These are phyloP conservation scores for Dactylellina sp. DNA, from an alignment of 2,329 filamentous ascomycete species.

Conservation along the genomic window DNA sequence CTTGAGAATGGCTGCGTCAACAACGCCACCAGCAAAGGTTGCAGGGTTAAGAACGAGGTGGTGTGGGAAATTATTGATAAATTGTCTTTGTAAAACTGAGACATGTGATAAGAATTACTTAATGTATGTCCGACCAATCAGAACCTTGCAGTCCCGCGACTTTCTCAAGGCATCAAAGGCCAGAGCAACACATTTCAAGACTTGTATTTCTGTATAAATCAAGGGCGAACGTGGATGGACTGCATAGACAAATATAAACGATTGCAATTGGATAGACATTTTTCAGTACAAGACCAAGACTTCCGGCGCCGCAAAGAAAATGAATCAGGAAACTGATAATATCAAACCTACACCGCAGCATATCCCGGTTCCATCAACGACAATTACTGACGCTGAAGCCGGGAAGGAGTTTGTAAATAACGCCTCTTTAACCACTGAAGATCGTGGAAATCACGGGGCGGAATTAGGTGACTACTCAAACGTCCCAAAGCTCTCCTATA, in stretches of 20 bases:
- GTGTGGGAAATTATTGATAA: slow-evolving; percentile 16
- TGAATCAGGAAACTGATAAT: neutral
- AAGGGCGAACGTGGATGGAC: slow-evolving; percentile 4
- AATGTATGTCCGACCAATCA: slow-evolving; percentile 5
- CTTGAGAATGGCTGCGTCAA: slow-evolving; percentile 10
- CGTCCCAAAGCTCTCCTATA: slow-evolving; percentile 61
- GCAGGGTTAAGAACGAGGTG: slow-evolving; percentile 14
- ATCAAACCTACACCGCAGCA: neutral
- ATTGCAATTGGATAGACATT: neutral
- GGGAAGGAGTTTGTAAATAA: slow-evolving; percentile 1
- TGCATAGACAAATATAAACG: neutral
- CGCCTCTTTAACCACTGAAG: neutral
- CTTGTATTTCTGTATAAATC: neutral
- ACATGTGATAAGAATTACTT: neutral
- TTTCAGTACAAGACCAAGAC: neutral
- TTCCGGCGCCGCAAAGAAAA: neutral
- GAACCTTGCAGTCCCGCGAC: slow-evolving; percentile 18
- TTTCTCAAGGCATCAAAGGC: neutral
- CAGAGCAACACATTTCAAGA: slow-evolving; percentile 12
- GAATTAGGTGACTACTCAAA: slow-evolving; percentile 61
- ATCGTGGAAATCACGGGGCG: neutral
- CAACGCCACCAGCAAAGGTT: slow-evolving; percentile 1
- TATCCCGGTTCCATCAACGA: neutral
- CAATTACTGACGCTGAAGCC: neutral
- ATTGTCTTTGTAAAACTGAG: slow-evolving; percentile 6